Evolutionary conservation across 177 flowering plant genomes (phyloP), one percentile per base, ranked within the genome.

Genomic region (Telopea speciosissima): DNA sequence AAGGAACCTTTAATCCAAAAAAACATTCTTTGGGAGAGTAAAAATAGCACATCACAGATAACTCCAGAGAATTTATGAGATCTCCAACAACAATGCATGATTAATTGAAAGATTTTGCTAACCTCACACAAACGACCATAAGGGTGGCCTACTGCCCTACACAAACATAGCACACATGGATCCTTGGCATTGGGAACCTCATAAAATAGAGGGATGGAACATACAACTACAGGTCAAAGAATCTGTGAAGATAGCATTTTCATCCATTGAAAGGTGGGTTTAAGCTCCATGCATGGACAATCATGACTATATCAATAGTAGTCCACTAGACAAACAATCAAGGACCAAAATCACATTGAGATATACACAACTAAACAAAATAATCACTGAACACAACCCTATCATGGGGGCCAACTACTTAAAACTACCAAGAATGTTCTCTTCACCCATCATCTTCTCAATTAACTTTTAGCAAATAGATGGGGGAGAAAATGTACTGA

Each of bases 401-500:
- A n/a, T 7, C 26, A 54, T 19, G 59, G 12, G 26, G 40, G 26
- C 1, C 16, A n/a, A 58, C 45, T 31, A 31, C 17, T n/a, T 24
- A 13, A 23, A 31, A 58, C 40, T 14, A 31, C 23, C 28, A 19
- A 61, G 31, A 28, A 28, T 28, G 31, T 54, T 54, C 19, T 54
- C 59, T 54, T 54, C n/a, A 44, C n/a, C 19, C 31, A 28, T 12
- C 21, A 16, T 54, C 59, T 54, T 54, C n/a, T 54, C 59, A 54
- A 16, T 11, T 6, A 6, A 54, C 7, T 54, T 54, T 5, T 13
- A 13, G 24, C 44, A 66, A 13, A 23, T 42, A 25, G 8, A 22
- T 21, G 58, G 16, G 23, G 21, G 4, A 24, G 13, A 5, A 33
- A 31, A 28, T 2, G 40, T 23, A 25, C 76, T 28, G 63, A 94